phyloP scores from a whole-genome alignment of 345 rosid species.

The Eucalyptus cladocalyx region DNA sequence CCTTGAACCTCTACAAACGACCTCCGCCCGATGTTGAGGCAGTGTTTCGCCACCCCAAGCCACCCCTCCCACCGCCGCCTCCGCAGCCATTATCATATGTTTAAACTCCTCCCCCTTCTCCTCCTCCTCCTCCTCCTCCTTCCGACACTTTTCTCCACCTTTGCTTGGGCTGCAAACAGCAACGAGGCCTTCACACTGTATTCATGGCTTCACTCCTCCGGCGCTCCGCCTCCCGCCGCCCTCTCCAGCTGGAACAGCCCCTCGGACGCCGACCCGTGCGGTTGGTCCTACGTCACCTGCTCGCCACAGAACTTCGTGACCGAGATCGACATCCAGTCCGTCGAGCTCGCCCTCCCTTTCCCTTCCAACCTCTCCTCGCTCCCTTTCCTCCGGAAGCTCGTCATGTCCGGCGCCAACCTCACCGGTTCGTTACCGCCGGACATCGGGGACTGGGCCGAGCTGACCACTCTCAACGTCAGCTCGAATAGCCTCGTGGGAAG shows the following conservation, averaged over 20 bases:
- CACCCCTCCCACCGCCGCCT: neutral
- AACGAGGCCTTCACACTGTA: conserved; percentile 29
- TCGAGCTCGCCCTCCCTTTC: conserved; percentile 42
- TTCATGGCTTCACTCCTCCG: conserved; percentile 45
- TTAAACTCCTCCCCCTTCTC: neutral
- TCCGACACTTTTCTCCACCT: conserved; percentile 3
- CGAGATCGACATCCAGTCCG: conserved; percentile 44
- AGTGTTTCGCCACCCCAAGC: conserved; percentile 2
- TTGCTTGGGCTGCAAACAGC: conserved; percentile 11
- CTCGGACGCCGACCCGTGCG: conserved; percentile 53
- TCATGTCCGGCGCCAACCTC: conserved; percentile 50
- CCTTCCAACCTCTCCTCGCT: conserved; percentile 46
- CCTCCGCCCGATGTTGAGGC: neutral
- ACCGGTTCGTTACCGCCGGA: conserved; percentile 50
- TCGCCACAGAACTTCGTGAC: conserved; percentile 32
- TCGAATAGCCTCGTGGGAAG: conserved; percentile 60
- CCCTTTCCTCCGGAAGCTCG: conserved; percentile 34
- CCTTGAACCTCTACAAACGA: neutral
- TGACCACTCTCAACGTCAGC: conserved; percentile 42
- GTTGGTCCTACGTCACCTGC: conserved; percentile 53
- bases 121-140: conserved; percentile 4
- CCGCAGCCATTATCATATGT: neutral
- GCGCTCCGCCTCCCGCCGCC: conserved; percentile 16
- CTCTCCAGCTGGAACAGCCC: conserved; percentile 41
- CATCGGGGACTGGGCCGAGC: conserved; percentile 30